Evolutionary conservation across 305 asterid genomes (phyloP), one percentile per base, ranked within the genome.

Genomic region (Fraxinus nigra): DNA sequence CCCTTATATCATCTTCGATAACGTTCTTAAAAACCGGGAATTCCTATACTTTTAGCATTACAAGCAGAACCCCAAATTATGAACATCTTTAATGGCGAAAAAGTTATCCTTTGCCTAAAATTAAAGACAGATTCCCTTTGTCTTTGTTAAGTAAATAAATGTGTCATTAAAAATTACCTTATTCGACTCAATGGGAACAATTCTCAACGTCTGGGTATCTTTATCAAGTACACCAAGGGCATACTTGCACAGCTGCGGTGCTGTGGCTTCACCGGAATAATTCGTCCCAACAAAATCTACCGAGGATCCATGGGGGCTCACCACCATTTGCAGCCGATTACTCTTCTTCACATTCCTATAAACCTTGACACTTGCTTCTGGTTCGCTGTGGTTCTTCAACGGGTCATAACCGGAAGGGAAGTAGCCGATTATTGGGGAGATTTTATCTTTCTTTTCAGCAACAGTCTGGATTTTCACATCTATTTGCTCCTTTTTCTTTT

Each of bases 191-290:
- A 95, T 85, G 1, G 97, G 99, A 72, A 93, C 94, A 83, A 93
- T 85, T 84, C 89, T 95, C 79, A 93, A 78, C 48, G 91, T 87
- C 40, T 88, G 88, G 2, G 92, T 87, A 38, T 84, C 83, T 89
- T 93, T 95, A 83, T 95, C 97, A 30, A 95, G 77, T 69, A 95
- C 86, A 7, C 95, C 98, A 34, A 95, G 95, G 40, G 94, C 90
- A 56, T 90, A 95, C 84, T 88, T 88, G 72, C 97, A 92, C 24
- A 90, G 76, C 86, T 95, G 97, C 0, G 95, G 92, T 35, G 89
- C 76, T 74, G 89, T 85, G 4, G 98, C 97, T 88, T 93, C 97
- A 46, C 98, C 97, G 54, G 97, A 85, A 81, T 91, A 91, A 84
- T 85, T 92, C 1, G 97, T 93, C 9, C 98, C 98, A 1, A 95